A percentile compares a stretch with the other conserved stretches of the same genome.
Evolutionary conservation across 768 basidiomycete species (phyloP).

Genomic region (Suillus occidentalis): DNA sequence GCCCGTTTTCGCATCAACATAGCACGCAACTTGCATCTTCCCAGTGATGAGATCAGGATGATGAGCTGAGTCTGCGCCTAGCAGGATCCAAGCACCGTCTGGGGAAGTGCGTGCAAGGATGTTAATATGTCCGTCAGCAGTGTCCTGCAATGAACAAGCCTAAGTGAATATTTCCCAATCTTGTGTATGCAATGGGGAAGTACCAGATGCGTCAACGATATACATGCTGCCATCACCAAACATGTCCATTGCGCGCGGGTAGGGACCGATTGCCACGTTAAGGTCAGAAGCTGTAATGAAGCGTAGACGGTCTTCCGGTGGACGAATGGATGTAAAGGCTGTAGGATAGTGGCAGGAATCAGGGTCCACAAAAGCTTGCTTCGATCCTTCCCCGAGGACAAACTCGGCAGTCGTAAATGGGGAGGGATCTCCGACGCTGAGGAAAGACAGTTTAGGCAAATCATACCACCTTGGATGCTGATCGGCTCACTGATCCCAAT

Average conservation of each 20-base stretch:
- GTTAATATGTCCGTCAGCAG: conserved; percentile 51
- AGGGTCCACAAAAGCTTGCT: conserved; percentile 27
- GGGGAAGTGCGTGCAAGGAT: conserved; percentile 50
- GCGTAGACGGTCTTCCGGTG: conserved; percentile 36
- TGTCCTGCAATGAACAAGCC: conserved; percentile 32
- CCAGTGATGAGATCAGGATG: conserved; percentile 47
- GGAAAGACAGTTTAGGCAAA: conserved; percentile 41
- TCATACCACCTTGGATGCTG: conserved; percentile 40
- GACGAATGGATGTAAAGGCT: conserved; percentile 28
- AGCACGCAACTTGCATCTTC: conserved; percentile 36
- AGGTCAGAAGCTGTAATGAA: conserved; percentile 35
- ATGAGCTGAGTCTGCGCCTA: conserved; percentile 55
- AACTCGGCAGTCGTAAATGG: conserved; percentile 45
- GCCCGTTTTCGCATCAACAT: conserved; percentile 13
- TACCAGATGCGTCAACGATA: conserved; percentile 49
- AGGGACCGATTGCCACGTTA: conserved; percentile 42
- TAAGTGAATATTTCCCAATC: background rate
- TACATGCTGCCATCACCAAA: conserved; percentile 56
- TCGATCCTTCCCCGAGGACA: conserved; percentile 41
- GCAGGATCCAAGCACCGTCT: conserved; percentile 51
- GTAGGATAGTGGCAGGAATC: conserved; percentile 42
- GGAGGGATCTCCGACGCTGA: conserved; percentile 43
- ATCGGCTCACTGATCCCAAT: conserved; percentile 48
- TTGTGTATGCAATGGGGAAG: background rate
- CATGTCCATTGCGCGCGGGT: conserved; percentile 47